Evolutionary conservation across 2,329 filamentous ascomycete genomes (phyloP).

Genomic region (Fulvia fulva): DNA sequence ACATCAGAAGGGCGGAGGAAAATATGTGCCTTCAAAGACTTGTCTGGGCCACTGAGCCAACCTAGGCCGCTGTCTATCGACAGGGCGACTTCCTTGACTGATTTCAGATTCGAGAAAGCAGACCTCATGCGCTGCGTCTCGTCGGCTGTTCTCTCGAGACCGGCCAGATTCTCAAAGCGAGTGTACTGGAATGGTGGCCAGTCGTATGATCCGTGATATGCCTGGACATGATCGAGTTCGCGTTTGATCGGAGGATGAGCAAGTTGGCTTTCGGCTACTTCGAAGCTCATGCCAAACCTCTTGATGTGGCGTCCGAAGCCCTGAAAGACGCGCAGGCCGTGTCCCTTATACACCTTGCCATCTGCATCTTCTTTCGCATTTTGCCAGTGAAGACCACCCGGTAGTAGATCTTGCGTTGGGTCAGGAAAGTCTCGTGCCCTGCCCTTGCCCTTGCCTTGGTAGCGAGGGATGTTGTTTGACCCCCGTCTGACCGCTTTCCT

Average conservation of each 20-base stretch:
- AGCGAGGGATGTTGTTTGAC: background rate
- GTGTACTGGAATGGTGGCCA: slow-evolving; percentile 61
- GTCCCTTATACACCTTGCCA: slow-evolving; percentile 50
- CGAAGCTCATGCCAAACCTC: slow-evolving; percentile 64
- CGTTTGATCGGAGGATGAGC: slow-evolving; percentile 54
- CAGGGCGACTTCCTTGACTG: slow-evolving; percentile 60
- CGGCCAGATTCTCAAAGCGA: slow-evolving; percentile 56
- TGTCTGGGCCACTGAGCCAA: slow-evolving; percentile 61
- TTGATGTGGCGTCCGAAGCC: slow-evolving; percentile 58
- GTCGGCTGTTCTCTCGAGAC: slow-evolving; percentile 61
- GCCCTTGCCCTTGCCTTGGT: slow-evolving; percentile 16
- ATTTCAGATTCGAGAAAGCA: slow-evolving; percentile 54
- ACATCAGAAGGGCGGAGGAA: slow-evolving; percentile 43
- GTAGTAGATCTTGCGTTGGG: slow-evolving; percentile 13
- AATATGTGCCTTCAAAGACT: slow-evolving; percentile 47
- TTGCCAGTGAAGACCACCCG: slow-evolving; percentile 36
- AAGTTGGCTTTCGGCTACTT: slow-evolving; percentile 55
- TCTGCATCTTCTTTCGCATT: slow-evolving; percentile 37
- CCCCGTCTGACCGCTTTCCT: slow-evolving; percentile 18
- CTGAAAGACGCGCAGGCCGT: slow-evolving; percentile 59
- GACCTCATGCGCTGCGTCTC: slow-evolving; percentile 59
- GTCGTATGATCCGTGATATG: slow-evolving; percentile 62
- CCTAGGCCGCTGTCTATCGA: slow-evolving; percentile 66
- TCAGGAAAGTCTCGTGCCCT: slow-evolving; percentile 21
- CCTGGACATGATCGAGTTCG: slow-evolving; percentile 50